Evolutionary conservation across 257 asterid genomes (phyloP).

Genomic region (Eustoma russellianum): DNA sequence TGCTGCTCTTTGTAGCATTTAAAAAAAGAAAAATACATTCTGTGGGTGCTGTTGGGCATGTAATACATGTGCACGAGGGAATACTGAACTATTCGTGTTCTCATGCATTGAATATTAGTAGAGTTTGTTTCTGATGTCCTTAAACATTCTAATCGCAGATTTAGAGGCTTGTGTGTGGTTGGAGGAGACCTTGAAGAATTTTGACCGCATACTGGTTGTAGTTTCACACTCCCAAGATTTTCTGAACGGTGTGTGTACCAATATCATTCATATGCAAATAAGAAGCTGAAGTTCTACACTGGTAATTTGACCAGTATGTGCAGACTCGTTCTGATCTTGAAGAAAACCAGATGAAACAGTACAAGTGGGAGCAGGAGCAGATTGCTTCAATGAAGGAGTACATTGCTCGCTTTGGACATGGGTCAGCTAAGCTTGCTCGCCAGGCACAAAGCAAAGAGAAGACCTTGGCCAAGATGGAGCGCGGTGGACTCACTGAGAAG

Average conservation of each 20-base stretch:
- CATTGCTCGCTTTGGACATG: conserved; percentile 98
- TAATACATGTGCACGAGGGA: too few species aligned
- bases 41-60: too few species aligned
- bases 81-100: background rate
- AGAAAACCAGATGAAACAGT: conserved; percentile 97
- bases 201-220: conserved; percentile 89
- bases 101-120: too few species aligned
- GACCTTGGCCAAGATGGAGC: conserved; percentile 94
- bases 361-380: conserved; percentile 99
- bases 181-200: conserved; percentile 80
- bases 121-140: background rate
- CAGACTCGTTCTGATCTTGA: conserved; percentile 93
- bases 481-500: conserved; percentile 95
- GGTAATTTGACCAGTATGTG: conserved; percentile 90
- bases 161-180: conserved; percentile 98
- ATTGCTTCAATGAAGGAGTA: conserved; percentile 91
- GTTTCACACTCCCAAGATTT: conserved; percentile 98
- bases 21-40: too few species aligned
- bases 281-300: conserved; percentile 63
- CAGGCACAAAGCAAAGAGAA: conserved; percentile 99
- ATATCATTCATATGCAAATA: conserved; percentile 96
- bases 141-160: conserved; percentile 30
- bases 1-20: too few species aligned
- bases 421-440: conserved; percentile 97
- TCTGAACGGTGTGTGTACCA: conserved; percentile 92